These are phyloP conservation scores for Colletotrichum viniferum DNA, from an alignment of 2,329 filamentous ascomycete species.

Conservation along the genomic window DNA sequence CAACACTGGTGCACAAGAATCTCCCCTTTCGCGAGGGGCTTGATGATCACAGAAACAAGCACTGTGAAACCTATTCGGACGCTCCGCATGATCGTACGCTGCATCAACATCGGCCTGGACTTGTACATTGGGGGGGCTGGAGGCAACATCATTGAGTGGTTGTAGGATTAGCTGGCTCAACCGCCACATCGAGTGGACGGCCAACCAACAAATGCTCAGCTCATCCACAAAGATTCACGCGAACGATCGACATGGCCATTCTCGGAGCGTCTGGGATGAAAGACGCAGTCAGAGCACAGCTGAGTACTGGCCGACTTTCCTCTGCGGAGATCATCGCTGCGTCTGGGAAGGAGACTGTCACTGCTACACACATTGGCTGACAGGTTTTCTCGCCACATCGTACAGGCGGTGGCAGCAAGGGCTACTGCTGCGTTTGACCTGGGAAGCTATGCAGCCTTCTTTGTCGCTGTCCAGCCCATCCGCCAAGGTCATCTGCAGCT, in stretches of 20 bases:
- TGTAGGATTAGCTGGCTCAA: background rate
- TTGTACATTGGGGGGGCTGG: background rate
- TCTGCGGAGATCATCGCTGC: background rate
- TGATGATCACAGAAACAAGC: background rate
- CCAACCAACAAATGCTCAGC: background rate
- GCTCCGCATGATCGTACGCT: background rate
- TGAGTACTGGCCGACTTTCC: background rate
- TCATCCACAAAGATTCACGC: background rate
- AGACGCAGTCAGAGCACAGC: background rate
- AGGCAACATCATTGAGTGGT: background rate
- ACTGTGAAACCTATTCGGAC: background rate
- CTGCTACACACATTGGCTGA: background rate
- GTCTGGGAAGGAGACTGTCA: background rate
- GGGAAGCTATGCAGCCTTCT: background rate
- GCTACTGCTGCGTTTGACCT: background rate
- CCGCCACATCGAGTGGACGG: background rate
- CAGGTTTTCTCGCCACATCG: background rate
- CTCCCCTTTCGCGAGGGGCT: background rate
- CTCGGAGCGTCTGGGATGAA: background rate
- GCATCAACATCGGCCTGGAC: background rate
- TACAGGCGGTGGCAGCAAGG: background rate
- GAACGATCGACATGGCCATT: background rate
- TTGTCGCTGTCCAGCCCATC: background rate
- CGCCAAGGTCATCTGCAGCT: background rate
- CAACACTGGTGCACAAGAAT: background rate